These are phyloP conservation scores for Boletus tylopilopsis DNA, from an alignment of 768 basidiomycete species.

Conservation along the genomic window DNA sequence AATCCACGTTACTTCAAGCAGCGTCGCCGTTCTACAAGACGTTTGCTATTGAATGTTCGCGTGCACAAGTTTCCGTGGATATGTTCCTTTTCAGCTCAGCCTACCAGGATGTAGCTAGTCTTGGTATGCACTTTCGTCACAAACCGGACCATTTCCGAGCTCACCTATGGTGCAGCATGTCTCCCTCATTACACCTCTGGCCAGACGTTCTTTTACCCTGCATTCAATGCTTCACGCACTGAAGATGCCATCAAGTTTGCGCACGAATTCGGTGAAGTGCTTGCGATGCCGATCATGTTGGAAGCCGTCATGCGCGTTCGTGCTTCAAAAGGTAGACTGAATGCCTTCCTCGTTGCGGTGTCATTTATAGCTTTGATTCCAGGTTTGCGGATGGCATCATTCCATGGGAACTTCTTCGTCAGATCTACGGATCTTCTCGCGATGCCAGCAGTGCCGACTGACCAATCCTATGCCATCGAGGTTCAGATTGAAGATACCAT, in stretches of 20 bases:
- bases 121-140: conserved; percentile 47
- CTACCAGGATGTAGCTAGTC: conserved; percentile 93
- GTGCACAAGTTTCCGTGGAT: conserved; percentile 95
- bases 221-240: conserved; percentile 89
- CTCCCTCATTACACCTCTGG: conserved; percentile 97
- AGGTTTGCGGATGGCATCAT: conserved; percentile 93
- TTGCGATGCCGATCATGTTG: conserved; percentile 92
- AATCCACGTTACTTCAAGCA: conserved; percentile 90
- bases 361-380: neutral
- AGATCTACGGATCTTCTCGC: conserved; percentile 95
- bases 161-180: conserved; percentile 51
- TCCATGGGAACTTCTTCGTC: conserved; percentile 99
- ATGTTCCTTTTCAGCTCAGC: conserved; percentile 97
- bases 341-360: neutral
- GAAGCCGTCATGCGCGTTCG: conserved; percentile 98
- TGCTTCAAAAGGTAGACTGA: conserved; percentile 79
- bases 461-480: conserved; percentile 95
- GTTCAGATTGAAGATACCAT: conserved; percentile 94
- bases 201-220: conserved; percentile 97
- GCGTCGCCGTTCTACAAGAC: conserved; percentile 96
- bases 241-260: conserved; percentile 99
- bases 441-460: conserved; percentile 94
- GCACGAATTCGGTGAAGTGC: conserved; percentile 90
- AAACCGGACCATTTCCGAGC: neutral
- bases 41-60: conserved; percentile 97